Conservation (phyloP, 805 yeast species). For the Pichia eremophila region DNA sequence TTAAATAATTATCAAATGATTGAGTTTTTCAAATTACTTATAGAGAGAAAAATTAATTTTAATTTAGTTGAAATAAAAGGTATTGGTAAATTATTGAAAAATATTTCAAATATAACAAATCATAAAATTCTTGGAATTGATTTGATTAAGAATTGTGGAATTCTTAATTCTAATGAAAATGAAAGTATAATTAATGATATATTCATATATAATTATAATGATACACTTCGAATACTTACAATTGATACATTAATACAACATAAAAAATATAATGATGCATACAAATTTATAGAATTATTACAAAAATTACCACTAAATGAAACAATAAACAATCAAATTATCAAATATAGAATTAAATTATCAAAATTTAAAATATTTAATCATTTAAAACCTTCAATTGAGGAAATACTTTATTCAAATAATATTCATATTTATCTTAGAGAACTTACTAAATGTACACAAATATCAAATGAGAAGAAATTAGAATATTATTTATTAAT, state of each 20-base stretch:
- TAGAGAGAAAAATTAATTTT: background rate
- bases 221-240: conserved; percentile 13
- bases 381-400: background rate
- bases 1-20: background rate
- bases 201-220: conserved; percentile 10
- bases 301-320: background rate
- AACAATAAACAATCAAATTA: background rate
- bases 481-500: conserved; percentile 11
- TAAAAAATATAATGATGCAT: conserved; percentile 10
- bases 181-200: background rate
- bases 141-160: conserved; percentile 8
- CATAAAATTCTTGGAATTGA: background rate
- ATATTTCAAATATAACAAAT: background rate
- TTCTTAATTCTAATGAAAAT: background rate
- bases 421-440: conserved; percentile 3
- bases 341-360: conserved; percentile 2
- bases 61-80: background rate
- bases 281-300: conserved; percentile 7
- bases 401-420: background rate
- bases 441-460: conserved; percentile 2
- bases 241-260: conserved; percentile 13
- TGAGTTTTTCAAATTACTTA: background rate
- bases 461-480: background rate
- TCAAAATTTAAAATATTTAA: conserved; percentile 1
- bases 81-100: conserved; percentile 2